A percentile compares a stretch with the other conserved stretches of the same genome.
phyloP scores from a whole-genome alignment of 768 basidiomycete genomes.

The Amanita rubescens region DNA sequence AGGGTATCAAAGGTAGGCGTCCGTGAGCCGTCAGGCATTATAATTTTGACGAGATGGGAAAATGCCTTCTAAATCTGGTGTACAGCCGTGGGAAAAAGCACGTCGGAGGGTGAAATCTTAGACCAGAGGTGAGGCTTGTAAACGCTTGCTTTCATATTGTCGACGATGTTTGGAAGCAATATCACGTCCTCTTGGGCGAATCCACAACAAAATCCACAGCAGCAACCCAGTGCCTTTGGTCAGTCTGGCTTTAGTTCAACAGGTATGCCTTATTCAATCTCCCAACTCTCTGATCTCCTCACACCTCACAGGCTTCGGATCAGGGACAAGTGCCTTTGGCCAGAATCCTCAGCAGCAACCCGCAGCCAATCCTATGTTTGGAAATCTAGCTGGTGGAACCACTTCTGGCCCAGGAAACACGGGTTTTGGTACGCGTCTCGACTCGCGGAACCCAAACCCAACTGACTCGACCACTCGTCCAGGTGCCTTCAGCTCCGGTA shows the following conservation, averaged over 20 bases:
- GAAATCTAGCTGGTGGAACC: constrained; percentile 39
- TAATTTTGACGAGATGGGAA: constrained; percentile 9
- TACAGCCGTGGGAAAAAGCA: neutral
- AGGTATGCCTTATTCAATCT: constrained; percentile 28
- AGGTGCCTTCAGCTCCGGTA: constrained; percentile 42
- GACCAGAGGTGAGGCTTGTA: constrained; percentile 10
- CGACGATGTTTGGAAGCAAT: constrained; percentile 39
- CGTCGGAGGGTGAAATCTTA: constrained; percentile 6
- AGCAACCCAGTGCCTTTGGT: constrained; percentile 58
- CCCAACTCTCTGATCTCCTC: constrained; percentile 13
- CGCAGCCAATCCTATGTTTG: constrained; percentile 77
- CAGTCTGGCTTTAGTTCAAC: constrained; percentile 62
- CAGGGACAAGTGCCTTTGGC: constrained; percentile 43
- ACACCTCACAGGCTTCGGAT: constrained; percentile 41
- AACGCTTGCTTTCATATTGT: constrained; percentile 2
- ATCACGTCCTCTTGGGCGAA: constrained; percentile 65
- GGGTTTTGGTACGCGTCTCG: constrained; percentile 38
- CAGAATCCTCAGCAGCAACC: constrained; percentile 50
- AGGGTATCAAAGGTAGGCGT: constrained; percentile 75
- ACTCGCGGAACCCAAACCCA: neutral
- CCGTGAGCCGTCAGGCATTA: constrained; percentile 50
- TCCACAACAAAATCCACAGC: constrained; percentile 60
- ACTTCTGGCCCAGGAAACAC: constrained; percentile 22
- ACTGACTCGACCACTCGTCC: neutral
- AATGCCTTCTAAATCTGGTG: neutral